Evolutionary conservation across 2,329 filamentous ascomycete species (phyloP).

Genomic region (Trichoderma sp.): DNA sequence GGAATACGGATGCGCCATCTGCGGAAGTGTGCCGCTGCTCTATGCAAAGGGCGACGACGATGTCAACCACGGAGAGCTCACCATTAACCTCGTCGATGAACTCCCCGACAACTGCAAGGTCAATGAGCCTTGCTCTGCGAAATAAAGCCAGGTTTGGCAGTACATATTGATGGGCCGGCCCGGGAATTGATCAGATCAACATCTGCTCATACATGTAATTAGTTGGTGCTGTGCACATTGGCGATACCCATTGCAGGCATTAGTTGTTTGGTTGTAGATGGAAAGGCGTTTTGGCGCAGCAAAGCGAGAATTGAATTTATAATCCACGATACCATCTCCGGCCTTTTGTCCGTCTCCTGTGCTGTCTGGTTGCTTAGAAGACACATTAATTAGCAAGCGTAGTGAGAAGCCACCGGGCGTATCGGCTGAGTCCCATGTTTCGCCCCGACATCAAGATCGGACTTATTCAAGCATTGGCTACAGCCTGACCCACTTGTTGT

Average conservation of each 20-base stretch:
- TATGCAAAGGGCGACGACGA: constrained; percentile 14
- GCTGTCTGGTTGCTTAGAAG: not conserved
- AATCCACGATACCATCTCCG: not conserved
- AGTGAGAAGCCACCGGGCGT: not conserved
- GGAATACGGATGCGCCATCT: not conserved
- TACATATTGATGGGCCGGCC: not conserved
- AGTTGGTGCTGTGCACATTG: not conserved
- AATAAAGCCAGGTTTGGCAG: not conserved
- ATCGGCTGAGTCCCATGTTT: not conserved
- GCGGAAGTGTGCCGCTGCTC: constrained; percentile 6
- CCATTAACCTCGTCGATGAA: constrained; percentile 8
- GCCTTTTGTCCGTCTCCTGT: not conserved
- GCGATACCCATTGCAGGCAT: not conserved
- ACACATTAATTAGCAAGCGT: not conserved
- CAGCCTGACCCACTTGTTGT: not conserved
- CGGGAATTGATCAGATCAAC: not conserved
- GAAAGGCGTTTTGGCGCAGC: constrained; percentile 8
- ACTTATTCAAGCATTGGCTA: not conserved
- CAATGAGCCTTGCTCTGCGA: not conserved
- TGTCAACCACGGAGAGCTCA: constrained; percentile 7
- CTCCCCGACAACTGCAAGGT: constrained; percentile 3
- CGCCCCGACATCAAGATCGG: not conserved
- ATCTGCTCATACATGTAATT: not conserved
- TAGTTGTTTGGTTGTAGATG: constrained; percentile 1
- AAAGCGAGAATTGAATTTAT: not conserved